phyloP scores from a whole-genome alignment of 257 asterid genomes.

The Gentiana dahurica region DNA sequence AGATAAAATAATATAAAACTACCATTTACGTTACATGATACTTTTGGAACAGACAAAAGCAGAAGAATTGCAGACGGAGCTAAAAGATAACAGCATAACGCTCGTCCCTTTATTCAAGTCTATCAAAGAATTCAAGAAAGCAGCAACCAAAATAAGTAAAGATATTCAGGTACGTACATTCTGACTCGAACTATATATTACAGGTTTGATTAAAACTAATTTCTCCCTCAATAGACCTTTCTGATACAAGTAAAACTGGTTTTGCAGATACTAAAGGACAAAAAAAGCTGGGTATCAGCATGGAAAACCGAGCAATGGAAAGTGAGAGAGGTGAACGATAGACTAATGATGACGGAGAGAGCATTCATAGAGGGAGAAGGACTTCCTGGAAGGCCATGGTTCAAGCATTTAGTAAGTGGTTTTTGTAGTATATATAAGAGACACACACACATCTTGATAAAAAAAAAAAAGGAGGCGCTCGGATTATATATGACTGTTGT shows the following conservation, averaged over 20 bases:
- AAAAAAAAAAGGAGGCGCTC: too few relatives aligned
- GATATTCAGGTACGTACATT: conserved; percentile 62
- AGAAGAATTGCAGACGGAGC: conserved; percentile 39
- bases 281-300: conserved; percentile 25
- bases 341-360: conserved; percentile 81
- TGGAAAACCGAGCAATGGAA: conserved; percentile 23
- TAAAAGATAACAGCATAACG: conserved; percentile 30
- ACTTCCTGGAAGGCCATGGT: conserved; percentile 62
- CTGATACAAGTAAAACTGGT: conserved; percentile 4
- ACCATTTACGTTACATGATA: not conserved
- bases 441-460: too few relatives aligned
- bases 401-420: conserved; percentile 68
- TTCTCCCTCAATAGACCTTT: not conserved
- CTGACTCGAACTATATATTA: not conserved
- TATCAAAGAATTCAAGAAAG: conserved; percentile 43
- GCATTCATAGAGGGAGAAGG: conserved; percentile 71
- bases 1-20: too few relatives aligned
- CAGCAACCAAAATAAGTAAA: conserved; percentile 35
- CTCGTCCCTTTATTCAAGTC: conserved; percentile 57
- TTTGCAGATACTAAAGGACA: conserved; percentile 30
- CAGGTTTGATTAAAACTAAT: not conserved
- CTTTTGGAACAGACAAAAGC: conserved; percentile 45
- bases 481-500: conserved; percentile 1
- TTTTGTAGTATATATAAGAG: not conserved
- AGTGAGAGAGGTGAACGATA: conserved; percentile 59